Conservation (phyloP, 2,329 filamentous ascomycete species). For the Cladorrhinum sp. region DNA sequence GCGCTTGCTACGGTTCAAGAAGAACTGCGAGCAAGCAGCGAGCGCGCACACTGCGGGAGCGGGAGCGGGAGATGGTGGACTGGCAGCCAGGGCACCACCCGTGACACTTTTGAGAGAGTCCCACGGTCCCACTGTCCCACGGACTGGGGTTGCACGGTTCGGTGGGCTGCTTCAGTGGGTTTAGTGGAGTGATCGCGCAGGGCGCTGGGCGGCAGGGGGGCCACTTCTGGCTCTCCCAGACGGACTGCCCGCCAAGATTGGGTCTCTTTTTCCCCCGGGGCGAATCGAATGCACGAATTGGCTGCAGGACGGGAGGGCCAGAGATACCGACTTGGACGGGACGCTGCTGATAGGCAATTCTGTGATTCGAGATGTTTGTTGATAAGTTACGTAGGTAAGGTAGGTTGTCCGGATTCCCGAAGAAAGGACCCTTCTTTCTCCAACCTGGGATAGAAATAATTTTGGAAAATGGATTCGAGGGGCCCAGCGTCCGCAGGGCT, state of each 20-base stretch:
- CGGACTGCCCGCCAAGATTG: constrained; percentile 4
- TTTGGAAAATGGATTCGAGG: not conserved
- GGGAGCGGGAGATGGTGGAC: not conserved
- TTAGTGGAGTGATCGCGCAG: not conserved
- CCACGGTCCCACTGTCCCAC: not conserved
- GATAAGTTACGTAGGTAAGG: too few relatives aligned
- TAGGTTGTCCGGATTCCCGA: not conserved
- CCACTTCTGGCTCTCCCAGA: constrained; percentile 6
- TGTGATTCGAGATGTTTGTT: too few relatives aligned
- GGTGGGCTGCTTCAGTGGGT: not conserved
- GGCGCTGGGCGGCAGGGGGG: not conserved
- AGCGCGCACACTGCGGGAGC: constrained; percentile 1
- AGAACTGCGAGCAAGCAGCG: not conserved
- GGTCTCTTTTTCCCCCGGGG: not conserved
- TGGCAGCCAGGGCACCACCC: not conserved
- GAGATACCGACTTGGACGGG: not conserved
- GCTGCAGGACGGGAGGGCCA: not conserved
- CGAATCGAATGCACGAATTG: not conserved
- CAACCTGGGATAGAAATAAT: not conserved
- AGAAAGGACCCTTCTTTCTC: not conserved
- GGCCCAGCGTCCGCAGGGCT: not conserved
- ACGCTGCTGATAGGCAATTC: not conserved
- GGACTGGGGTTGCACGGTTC: not conserved
- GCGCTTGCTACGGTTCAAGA: constrained; percentile 11
- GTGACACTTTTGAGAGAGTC: not conserved